Percentiles rank a stretch among this genome's conserved stretches.
phyloP scores from a whole-genome alignment of 768 basidiomycete species.

The Chalciporus piperatus region DNA sequence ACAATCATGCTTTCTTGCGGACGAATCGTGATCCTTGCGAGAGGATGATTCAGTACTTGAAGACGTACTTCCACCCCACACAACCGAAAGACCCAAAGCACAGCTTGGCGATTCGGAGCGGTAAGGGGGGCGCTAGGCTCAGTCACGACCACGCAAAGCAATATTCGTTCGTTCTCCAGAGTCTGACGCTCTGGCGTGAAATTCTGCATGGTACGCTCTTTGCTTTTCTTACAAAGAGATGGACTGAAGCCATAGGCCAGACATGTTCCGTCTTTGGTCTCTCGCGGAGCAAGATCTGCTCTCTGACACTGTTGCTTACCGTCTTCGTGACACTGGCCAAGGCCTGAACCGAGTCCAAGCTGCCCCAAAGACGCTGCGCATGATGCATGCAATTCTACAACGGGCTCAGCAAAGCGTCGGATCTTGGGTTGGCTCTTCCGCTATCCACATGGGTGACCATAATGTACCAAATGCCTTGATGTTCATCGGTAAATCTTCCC shows the following conservation, averaged over 20 bases:
- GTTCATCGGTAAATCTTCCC: slow-evolving; percentile 59
- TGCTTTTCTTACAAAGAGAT: neutral
- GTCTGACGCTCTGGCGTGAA: slow-evolving; percentile 83
- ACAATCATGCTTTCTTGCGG: slow-evolving; percentile 86
- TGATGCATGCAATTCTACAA: slow-evolving; percentile 86
- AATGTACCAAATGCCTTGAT: slow-evolving; percentile 62
- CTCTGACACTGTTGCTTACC: slow-evolving; percentile 71
- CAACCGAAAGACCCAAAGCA: slow-evolving; percentile 59
- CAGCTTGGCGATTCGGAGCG: slow-evolving; percentile 78
- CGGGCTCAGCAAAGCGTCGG: slow-evolving; percentile 81
- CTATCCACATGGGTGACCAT: slow-evolving; percentile 88
- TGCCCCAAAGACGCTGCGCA: slow-evolving; percentile 83
- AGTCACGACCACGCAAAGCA: slow-evolving; percentile 85
- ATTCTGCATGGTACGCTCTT: slow-evolving; percentile 66
- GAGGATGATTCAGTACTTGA: slow-evolving; percentile 73
- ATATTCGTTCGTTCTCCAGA: slow-evolving; percentile 83
- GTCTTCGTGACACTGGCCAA: slow-evolving; percentile 84
- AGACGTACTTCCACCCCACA: slow-evolving; percentile 74
- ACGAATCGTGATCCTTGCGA: slow-evolving; percentile 89
- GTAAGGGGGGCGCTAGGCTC: slow-evolving; percentile 74
- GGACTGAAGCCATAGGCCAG: slow-evolving; percentile 34
- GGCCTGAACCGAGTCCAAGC: slow-evolving; percentile 89
- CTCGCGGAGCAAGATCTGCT: slow-evolving; percentile 79
- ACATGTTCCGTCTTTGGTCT: slow-evolving; percentile 88
- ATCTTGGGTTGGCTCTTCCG: slow-evolving; percentile 81